Evolutionary conservation across 2,329 filamentous ascomycete genomes (phyloP).

Genomic region (Fulvia fulva): DNA sequence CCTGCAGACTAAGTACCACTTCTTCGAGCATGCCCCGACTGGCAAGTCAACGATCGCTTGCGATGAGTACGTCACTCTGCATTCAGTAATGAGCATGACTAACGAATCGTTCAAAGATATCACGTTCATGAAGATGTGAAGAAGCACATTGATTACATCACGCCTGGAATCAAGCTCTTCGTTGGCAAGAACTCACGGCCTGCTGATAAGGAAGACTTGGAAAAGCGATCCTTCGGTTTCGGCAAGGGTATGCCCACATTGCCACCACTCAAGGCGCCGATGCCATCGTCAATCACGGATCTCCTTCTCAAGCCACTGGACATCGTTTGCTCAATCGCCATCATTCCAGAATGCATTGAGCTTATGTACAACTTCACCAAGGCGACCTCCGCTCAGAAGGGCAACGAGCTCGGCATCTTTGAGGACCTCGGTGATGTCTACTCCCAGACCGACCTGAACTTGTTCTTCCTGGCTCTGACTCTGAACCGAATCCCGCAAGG

Average conservation of each 20-base stretch:
- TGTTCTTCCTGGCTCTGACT: conserved; percentile 21
- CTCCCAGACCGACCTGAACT: conserved; percentile 41
- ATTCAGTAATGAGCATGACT: conserved; percentile 13
- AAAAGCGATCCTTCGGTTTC: conserved; percentile 18
- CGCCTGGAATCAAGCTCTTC: conserved; percentile 49
- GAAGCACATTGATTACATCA: conserved; percentile 54
- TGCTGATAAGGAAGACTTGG: conserved; percentile 11
- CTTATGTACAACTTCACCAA: conserved; percentile 43
- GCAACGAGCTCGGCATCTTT: conserved; percentile 46
- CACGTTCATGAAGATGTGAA: conserved; percentile 48
- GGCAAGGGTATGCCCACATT: conserved; percentile 11
- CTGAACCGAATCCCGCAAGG: conserved; percentile 17
- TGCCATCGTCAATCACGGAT: conserved; percentile 7
- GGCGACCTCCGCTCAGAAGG: conserved; percentile 19
- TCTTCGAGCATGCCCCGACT: conserved; percentile 55
- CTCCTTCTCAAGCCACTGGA: conserved; percentile 10
- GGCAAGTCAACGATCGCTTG: conserved; percentile 41
- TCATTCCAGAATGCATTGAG: conserved; percentile 43
- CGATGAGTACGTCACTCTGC: conserved; percentile 35
- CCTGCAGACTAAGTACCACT: conserved; percentile 51
- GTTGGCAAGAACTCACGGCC: conserved; percentile 15
- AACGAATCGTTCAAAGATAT: conserved; percentile 5
- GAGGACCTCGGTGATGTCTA: conserved; percentile 43
- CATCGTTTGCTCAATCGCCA: conserved; percentile 21
- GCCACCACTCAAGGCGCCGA: conserved; percentile 14